Evolutionary conservation across 2,329 filamentous ascomycete species (phyloP).

Genomic region (Fusarium staphyleae): DNA sequence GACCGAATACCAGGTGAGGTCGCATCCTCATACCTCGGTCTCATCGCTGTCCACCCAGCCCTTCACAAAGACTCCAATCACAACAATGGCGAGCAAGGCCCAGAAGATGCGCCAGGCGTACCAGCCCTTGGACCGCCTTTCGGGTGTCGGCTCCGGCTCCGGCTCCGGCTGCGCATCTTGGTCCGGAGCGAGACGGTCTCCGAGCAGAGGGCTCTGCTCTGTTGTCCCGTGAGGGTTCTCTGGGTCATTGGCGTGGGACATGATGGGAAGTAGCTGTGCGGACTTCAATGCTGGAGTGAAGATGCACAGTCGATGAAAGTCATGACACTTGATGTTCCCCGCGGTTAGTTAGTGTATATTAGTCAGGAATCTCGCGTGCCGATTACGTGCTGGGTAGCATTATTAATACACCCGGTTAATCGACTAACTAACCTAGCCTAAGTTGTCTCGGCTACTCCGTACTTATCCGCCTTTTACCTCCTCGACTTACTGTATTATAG

Average conservation of each 20-base stretch:
- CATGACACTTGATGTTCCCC: slow-evolving; percentile 4
- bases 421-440: too few relatives aligned
- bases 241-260: slow-evolving; percentile 2
- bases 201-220: slow-evolving; percentile 22
- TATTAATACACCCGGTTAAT: slow-evolving; percentile 1
- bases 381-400: slow-evolving; percentile 9
- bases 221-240: neutral
- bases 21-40: slow-evolving; percentile 2
- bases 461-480: too few relatives aligned
- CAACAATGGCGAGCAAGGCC: slow-evolving; percentile 42
- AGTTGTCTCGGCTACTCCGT: too few relatives aligned
- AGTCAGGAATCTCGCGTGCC: slow-evolving; percentile 22
- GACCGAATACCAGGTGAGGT: rapidly evolving
- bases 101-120: slow-evolving; percentile 47
- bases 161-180: slow-evolving; percentile 2
- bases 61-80: slow-evolving; percentile 52
- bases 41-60: slow-evolving; percentile 51
- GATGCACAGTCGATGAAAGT: neutral
- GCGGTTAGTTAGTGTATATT: slow-evolving; percentile 3
- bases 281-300: neutral
- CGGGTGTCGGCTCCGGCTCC: slow-evolving; percentile 7
- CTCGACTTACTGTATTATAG: neutral
- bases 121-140: slow-evolving; percentile 10
- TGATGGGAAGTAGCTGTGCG: neutral
- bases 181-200: neutral